Base-by-base conservation (phyloP, 2,329 filamentous ascomycete genomes). In the Fusarium austroafricanum region DNA sequence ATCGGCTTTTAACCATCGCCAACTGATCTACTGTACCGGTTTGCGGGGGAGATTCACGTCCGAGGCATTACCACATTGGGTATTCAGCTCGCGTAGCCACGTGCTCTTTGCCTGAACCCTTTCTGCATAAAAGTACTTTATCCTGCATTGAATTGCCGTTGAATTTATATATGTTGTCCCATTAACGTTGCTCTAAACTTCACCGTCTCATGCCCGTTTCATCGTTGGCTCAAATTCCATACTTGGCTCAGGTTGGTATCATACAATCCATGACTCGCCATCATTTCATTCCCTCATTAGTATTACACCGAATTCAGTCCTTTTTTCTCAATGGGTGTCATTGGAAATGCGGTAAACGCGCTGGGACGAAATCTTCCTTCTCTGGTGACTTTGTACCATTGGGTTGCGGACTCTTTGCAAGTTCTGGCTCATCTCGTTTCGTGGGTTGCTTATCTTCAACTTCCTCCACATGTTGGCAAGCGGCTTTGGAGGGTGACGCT, bases 311-410 rank as follows among this genome's bases (percentile, higher is more conserved):
- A 57, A 53, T 35, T 29, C 28, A 59, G 29, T 64, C 52, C 18
- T 40, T 11, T 10, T 50, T 37, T n/a, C n/a, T 21, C 21, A n/a
- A 44, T 21, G 17, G 29, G 29, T 26, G n/a, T 76, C 63, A 86
- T 67, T 79, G 78, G 78, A 90, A 87, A 54, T 82, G 81, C 37
- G 88, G 88, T 61, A 90, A 75, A 60, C 87, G 81, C 35, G 88
- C 88, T 6, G 87, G 87, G 21, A 89, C 79, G 68, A 90, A 90
- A 3, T 77, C 77, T 20, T 57, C 20, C 18, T 70, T 64, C 44
- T 67, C 58, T 10, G 49, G 55, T 17, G 53, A 42, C 31, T 71
- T 63, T 37, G 56, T 45, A 21, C 51, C 67, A 7, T 39, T 40
- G 40, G 49, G 8, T 26, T 51, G 49, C 5, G 43, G 47, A 26